Conservation (phyloP, 177 flowering plant species). For the Tripterygium wilfordii region DNA sequence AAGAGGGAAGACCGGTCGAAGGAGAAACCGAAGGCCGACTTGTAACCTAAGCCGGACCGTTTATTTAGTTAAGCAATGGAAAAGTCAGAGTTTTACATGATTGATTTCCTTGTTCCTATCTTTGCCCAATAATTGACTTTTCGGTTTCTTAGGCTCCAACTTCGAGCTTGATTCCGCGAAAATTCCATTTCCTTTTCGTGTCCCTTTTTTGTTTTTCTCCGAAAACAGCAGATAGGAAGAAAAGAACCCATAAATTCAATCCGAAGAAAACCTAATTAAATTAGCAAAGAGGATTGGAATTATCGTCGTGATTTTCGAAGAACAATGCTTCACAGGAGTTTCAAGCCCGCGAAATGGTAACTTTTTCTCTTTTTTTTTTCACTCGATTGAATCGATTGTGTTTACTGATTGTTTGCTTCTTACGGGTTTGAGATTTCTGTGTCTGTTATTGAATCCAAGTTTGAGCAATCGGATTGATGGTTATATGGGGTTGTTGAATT, state of each 20-base stretch:
- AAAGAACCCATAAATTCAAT: too few relatives aligned
- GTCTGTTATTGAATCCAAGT: neutral
- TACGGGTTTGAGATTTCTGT: neutral
- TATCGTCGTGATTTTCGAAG: neutral
- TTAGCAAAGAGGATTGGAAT: neutral
- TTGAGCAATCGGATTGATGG: too few relatives aligned
- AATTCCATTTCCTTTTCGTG: neutral
- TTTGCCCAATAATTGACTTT: neutral
- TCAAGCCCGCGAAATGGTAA: constrained; percentile 88
- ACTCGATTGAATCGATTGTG: too few relatives aligned
- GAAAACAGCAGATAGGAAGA: too few relatives aligned
- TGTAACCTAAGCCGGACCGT: too few relatives aligned
- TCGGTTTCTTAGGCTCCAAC: neutral
- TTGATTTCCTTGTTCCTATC: neutral
- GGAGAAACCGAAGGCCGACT: too few relatives aligned
- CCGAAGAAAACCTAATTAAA: neutral
- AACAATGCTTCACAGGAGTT: constrained; percentile 69
- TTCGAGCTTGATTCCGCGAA: constrained; percentile 3
- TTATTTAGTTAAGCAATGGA: too few relatives aligned
- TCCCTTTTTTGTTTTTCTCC: neutral
- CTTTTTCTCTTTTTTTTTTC: neutral
- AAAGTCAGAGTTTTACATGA: too few relatives aligned
- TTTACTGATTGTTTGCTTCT: neutral
- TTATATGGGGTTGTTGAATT: neutral
- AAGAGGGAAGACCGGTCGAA: too few relatives aligned